Conservation (phyloP, 768 basidiomycete genomes). For the Pholiota conissans region DNA sequence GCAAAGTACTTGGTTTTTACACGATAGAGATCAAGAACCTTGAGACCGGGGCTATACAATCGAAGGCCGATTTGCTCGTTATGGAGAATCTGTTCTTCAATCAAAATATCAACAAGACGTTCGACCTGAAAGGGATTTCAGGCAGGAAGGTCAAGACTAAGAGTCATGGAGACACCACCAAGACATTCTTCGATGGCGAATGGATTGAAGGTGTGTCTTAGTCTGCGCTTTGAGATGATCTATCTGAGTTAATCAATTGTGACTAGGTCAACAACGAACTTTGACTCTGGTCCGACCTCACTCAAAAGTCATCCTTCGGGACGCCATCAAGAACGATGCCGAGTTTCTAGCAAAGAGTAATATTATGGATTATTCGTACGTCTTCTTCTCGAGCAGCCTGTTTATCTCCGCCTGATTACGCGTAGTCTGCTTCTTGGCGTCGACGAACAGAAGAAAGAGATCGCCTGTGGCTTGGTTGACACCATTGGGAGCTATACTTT, state of each 20-base stretch:
- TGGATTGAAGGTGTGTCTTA: slow-evolving; percentile 71
- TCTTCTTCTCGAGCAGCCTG: slow-evolving; percentile 9
- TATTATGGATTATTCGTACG: slow-evolving; percentile 87
- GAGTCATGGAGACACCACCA: slow-evolving; percentile 39
- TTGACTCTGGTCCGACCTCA: slow-evolving; percentile 69
- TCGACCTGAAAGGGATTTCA: slow-evolving; percentile 84
- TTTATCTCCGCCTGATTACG: neutral
- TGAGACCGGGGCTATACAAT: slow-evolving; percentile 62
- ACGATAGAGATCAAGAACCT: slow-evolving; percentile 76
- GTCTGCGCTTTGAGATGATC: neutral
- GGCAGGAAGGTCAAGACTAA: slow-evolving; percentile 73
- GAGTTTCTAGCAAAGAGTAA: slow-evolving; percentile 75
- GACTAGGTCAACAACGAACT: slow-evolving; percentile 60
- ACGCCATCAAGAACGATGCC: slow-evolving; percentile 69
- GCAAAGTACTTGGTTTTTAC: slow-evolving; percentile 82
- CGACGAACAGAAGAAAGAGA: slow-evolving; percentile 63
- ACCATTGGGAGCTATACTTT: slow-evolving; percentile 87
- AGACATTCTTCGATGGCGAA: slow-evolving; percentile 78
- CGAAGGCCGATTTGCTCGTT: slow-evolving; percentile 73
- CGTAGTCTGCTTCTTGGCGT: slow-evolving; percentile 70
- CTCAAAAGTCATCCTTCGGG: slow-evolving; percentile 68
- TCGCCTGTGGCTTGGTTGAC: slow-evolving; percentile 80
- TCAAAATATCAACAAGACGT: slow-evolving; percentile 65
- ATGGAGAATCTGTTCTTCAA: slow-evolving; percentile 87
- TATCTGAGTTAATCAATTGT: neutral